These are phyloP conservation scores for Nadsonia fulvescens DNA, from an alignment of 805 yeast genomes.

Conservation along the genomic window DNA sequence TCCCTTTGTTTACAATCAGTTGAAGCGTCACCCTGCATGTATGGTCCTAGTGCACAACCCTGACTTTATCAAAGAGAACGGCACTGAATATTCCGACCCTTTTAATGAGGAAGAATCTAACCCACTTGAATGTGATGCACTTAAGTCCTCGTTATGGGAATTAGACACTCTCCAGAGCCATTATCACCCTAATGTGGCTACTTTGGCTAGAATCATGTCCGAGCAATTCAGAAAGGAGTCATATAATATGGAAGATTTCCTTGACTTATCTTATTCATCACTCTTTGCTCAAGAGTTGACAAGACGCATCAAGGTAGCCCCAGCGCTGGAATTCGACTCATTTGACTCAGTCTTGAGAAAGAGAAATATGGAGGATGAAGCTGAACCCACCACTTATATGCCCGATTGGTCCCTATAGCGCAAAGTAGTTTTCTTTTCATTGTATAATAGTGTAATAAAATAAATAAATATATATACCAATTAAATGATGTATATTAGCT, in stretches of 20 bases:
- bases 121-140: constrained; percentile 65
- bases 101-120: constrained; percentile 44
- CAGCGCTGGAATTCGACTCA: constrained; percentile 48
- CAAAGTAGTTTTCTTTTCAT: too few relatives aligned
- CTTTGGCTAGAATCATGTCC: constrained; percentile 69
- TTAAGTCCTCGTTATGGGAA: constrained; percentile 86
- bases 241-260: constrained; percentile 83
- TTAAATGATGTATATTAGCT: too few relatives aligned
- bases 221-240: constrained; percentile 81
- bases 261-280: constrained; percentile 74
- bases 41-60: constrained; percentile 63
- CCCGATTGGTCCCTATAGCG: too few relatives aligned
- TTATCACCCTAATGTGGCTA: constrained; percentile 90
- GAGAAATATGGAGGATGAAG: too few relatives aligned
- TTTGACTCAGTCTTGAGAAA: too few relatives aligned
- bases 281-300: constrained; percentile 35
- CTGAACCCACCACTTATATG: too few relatives aligned
- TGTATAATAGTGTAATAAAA: too few relatives aligned
- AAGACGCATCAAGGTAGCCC: constrained; percentile 20
- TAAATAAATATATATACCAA: too few relatives aligned
- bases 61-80: constrained; percentile 10
- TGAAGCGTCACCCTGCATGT: constrained; percentile 87
- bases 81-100: constrained; percentile 38
- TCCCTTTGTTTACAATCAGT: constrained; percentile 79
- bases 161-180: constrained; percentile 61